Base-by-base conservation (phyloP, 1,284 basidiomycete species). In the Microbotryum intermedium region DNA sequence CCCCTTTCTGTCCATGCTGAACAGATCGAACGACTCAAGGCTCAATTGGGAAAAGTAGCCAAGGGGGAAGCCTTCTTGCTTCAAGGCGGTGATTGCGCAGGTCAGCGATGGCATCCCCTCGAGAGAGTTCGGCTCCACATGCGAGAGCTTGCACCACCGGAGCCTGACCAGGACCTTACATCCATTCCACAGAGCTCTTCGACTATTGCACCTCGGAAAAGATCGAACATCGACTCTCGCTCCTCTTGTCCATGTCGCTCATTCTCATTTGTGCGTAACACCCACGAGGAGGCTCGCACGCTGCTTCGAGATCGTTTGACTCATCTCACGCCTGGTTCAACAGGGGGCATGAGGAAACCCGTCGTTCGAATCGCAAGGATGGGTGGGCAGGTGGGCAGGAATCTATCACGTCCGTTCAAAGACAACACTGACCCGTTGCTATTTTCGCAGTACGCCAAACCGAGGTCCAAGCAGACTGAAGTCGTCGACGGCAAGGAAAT, bases 1-100 rank as follows among this genome's bases (percentile, higher is more conserved):
- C 53, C 20, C 20, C 18, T n/a, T 13, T 11, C 62, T 61, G 53
- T n/a, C 13, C 6, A 18, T 6, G 10, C 26, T 9, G 4, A 1
- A 60, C 60, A 94, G 90, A 88, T 95, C 70, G 90, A 94, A 73
- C 81, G 89, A 8, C 80, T 97, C 56, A 80, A 89, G 52, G 78
- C 84, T 70, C 88, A 94, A 69, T 79, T 97, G 23, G 78, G 80
- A 21, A 82, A 83, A 52, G 91, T 94, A 6, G 87, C 93, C 60
- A 79, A 79, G n/a, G 87, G 88, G 65, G 83, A 92, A 71, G 91
- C 91, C 0, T 98, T 98, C 76, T 80, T 98, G 30, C 81, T 98
- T 0, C 94, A 98, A 68, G 92, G 93, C 3, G 95, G 94, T 11
- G 95, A 98, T 73, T 98, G 93, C 71, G 94, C 93, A 25, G 93